phyloP scores from a whole-genome alignment of 139 green algal species.

The Haematococcus sp. region DNA sequence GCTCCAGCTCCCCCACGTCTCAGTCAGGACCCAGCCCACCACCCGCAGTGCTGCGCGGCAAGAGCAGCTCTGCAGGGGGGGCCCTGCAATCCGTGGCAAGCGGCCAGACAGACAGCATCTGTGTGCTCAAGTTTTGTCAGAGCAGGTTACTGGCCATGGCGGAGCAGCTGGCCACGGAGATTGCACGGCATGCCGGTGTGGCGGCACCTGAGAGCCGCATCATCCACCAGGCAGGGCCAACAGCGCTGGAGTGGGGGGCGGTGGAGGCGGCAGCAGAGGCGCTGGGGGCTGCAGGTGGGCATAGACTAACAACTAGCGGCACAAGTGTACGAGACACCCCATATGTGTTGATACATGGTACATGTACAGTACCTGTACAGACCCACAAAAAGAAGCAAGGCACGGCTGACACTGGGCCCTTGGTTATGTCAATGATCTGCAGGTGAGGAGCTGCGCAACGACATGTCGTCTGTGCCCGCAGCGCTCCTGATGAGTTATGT shows the following conservation, averaged over 20 bases:
- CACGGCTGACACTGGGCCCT: too few species aligned
- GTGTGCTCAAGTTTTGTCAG: slow-evolving; percentile 3
- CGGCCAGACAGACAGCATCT: not conserved
- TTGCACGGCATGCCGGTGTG: slow-evolving; percentile 1
- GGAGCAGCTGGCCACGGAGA: slow-evolving; percentile 7
- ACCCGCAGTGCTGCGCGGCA: not conserved
- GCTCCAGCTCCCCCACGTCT: not conserved
- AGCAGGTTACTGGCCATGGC: slow-evolving; percentile 1
- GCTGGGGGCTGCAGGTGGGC: not conserved
- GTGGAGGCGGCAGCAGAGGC: not conserved
- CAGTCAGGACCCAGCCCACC: not conserved
- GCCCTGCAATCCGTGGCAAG: not conserved
- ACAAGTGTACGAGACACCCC: too few species aligned
- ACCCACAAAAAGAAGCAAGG: too few species aligned
- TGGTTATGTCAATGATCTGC: too few species aligned
- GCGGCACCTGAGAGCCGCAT: not conserved
- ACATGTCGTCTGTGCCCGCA: not conserved
- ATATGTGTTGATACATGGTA: too few species aligned
- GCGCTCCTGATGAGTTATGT: slow-evolving; percentile 12
- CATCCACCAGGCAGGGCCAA: not conserved
- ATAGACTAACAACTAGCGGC: too few species aligned
- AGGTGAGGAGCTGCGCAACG: slow-evolving; percentile 3
- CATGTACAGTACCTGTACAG: too few species aligned
- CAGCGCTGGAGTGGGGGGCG: not conserved
- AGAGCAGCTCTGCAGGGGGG: not conserved